A percentile compares a stretch with the other conserved stretches of the same genome.
Evolutionary conservation across 2,329 filamentous ascomycete genomes (phyloP).

Genomic region (Colletotrichum tamarilloi): DNA sequence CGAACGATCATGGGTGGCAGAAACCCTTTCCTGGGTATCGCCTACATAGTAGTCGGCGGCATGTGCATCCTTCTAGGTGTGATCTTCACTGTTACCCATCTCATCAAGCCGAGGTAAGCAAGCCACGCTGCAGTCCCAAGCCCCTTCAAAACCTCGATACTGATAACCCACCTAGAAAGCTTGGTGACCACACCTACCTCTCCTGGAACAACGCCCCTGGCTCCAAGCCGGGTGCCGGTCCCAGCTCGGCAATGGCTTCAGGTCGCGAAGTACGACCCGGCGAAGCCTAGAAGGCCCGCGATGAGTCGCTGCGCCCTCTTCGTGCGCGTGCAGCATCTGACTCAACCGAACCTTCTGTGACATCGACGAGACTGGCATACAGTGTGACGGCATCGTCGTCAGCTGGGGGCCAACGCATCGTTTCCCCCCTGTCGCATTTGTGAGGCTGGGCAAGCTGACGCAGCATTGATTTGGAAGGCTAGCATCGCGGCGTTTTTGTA

Average conservation of each 20-base stretch:
- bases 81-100: conserved; percentile 89
- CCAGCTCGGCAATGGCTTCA: conserved; percentile 58
- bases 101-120: conserved; percentile 85
- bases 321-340: conserved; percentile 20
- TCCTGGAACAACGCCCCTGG: conserved; percentile 83
- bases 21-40: conserved; percentile 96
- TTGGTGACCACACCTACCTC: conserved; percentile 96
- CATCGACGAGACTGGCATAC: conserved; percentile 6
- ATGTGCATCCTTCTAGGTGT: conserved; percentile 90
- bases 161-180: conserved; percentile 72
- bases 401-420: conserved; percentile 6
- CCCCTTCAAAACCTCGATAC: neutral
- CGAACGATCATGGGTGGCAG: conserved; percentile 93
- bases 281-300: conserved; percentile 52
- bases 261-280: conserved; percentile 66
- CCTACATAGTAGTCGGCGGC: conserved; percentile 93
- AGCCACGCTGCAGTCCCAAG: conserved; percentile 5
- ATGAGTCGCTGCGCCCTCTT: conserved; percentile 37
- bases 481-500: conserved; percentile 10
- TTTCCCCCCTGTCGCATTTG: conserved; percentile 7
- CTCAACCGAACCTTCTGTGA: conserved; percentile 7
- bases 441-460: neutral
- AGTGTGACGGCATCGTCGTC: conserved; percentile 31
- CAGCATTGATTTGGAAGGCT: neutral
- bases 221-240: conserved; percentile 52